Percentiles rank a stretch among this genome's conserved stretches.
Evolutionary conservation across 2,329 filamentous ascomycete species (phyloP).

Genomic region (Hymenoscyphus occultus): DNA sequence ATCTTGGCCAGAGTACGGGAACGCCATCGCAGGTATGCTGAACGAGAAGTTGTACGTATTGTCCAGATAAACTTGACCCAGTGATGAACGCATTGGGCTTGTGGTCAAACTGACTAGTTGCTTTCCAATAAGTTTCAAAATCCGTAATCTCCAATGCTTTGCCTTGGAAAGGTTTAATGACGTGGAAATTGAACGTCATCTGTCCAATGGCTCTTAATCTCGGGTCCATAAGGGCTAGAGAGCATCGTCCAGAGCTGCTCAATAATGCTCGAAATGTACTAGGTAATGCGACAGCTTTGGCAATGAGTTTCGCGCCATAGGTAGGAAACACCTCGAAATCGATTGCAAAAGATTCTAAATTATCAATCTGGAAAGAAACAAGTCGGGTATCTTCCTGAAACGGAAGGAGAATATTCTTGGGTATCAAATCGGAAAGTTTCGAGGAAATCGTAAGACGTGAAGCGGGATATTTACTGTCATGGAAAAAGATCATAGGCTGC

Average conservation of each 20-base stretch:
- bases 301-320: slow-evolving; percentile 95
- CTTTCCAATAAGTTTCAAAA: slow-evolving; percentile 99
- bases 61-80: slow-evolving; percentile 91
- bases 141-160: slow-evolving; percentile 94
- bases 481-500: slow-evolving; percentile 87
- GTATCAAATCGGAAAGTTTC: slow-evolving; percentile 92
- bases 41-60: slow-evolving; percentile 88
- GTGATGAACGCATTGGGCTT: slow-evolving; percentile 86
- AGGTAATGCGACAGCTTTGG: slow-evolving; percentile 87
- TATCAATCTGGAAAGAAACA: slow-evolving; percentile 95
- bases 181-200: slow-evolving; percentile 89
- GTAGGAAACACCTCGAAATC: slow-evolving; percentile 98
- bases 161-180: slow-evolving; percentile 93
- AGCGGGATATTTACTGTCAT: slow-evolving; percentile 93
- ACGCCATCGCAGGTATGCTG: slow-evolving; percentile 86
- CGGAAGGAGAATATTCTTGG: slow-evolving; percentile 90
- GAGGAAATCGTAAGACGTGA: slow-evolving; percentile 94
- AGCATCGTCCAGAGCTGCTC: slow-evolving; percentile 76
- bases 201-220: slow-evolving; percentile 88
- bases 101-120: slow-evolving; percentile 86
- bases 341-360: slow-evolving; percentile 84
- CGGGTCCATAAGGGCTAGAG: slow-evolving; percentile 88
- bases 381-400: slow-evolving; percentile 94
- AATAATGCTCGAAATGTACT: slow-evolving; percentile 75
- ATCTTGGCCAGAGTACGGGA: slow-evolving; percentile 82